Conservation (phyloP, 257 asterid genomes). For the Fraxinus excelsior region DNA sequence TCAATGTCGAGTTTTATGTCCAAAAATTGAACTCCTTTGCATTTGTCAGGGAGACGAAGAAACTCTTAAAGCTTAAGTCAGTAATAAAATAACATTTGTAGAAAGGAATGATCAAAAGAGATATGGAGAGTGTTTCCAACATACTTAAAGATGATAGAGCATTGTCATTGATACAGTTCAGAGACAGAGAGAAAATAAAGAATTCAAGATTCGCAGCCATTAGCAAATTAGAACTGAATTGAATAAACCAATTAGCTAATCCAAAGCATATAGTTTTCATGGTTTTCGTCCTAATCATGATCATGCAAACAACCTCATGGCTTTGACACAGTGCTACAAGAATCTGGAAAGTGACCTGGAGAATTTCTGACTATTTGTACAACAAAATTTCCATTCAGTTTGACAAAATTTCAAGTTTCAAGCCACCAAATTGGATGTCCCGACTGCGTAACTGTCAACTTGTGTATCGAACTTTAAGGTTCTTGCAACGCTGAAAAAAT, state of each 20-base stretch:
- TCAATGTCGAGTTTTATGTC: background rate
- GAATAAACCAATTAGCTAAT: background rate
- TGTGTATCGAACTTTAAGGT: conserved; percentile 53
- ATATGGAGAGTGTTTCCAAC: no score
- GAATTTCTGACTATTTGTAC: background rate
- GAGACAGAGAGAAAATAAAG: no score
- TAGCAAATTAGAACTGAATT: background rate
- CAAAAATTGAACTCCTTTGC: background rate
- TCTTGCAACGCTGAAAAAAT: conserved; percentile 79
- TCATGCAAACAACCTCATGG: background rate
- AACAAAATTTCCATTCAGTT: conserved; percentile 23
- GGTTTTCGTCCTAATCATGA: background rate
- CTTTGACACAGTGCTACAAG: background rate
- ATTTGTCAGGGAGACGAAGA: background rate
- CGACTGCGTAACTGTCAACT: conserved; percentile 27
- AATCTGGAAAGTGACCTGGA: background rate
- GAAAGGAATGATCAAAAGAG: background rate
- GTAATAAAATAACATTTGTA: background rate
- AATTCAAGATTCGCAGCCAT: no score
- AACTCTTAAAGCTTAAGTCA: background rate
- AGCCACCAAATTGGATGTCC: conserved; percentile 46
- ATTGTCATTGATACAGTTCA: no score
- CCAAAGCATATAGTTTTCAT: background rate
- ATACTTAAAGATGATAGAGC: no score
- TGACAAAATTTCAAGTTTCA: conserved; percentile 32